Evolutionary conservation across 2,329 filamentous ascomycete genomes (phyloP), one percentile per base, ranked within the genome.

Genomic region (Lachnellula suecica): DNA sequence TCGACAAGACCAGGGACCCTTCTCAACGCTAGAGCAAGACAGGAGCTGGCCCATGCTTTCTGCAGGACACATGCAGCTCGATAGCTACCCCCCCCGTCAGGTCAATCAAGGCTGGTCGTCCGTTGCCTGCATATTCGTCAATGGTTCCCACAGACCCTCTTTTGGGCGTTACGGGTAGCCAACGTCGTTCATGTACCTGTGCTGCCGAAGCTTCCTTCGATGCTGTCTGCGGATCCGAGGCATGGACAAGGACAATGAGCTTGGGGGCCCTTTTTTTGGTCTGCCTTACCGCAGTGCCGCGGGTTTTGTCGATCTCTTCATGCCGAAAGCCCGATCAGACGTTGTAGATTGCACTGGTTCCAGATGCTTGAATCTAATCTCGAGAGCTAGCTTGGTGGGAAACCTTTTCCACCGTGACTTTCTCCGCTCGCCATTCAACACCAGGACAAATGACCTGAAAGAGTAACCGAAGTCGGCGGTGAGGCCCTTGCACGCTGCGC

Each of bases 21-120:
- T 29, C 38, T 43, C 25, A 19, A 41, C 23, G 27, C 11, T 44
- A 47, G 19, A 17, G 34, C 20, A 24, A 47, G 29, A 17, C 34
- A 25, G 44, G 25, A 27, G 40, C n/a, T 50, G 29, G 38, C 40
- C 47, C 44, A 58, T 57, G 57, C 57, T 58, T 57, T 52, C 56
- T 57, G 60, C 60, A 59, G 58, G 57, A 56, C 48, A 52, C 31
- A 50, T 59, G 54, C 54, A 58, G 22, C 49, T 50, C 55, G 57
- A 59, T 62, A 60, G 37, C 37, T 27, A 22, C 56, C 56, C 57
- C 54, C 54, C 58, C 46, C 50, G 49, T 48, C 52, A 38, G 50
- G 55, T 53, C 49, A 48, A 54, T 55, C 46, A 51, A 53, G 40
- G 20, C 19, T 50, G 8, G 27, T 20, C 47, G 40, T 22, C 25